Percentiles rank a stretch among this genome's conserved stretches.
Evolutionary conservation across 768 basidiomycete genomes (phyloP).

Genomic region (Tulasnella sp.): DNA sequence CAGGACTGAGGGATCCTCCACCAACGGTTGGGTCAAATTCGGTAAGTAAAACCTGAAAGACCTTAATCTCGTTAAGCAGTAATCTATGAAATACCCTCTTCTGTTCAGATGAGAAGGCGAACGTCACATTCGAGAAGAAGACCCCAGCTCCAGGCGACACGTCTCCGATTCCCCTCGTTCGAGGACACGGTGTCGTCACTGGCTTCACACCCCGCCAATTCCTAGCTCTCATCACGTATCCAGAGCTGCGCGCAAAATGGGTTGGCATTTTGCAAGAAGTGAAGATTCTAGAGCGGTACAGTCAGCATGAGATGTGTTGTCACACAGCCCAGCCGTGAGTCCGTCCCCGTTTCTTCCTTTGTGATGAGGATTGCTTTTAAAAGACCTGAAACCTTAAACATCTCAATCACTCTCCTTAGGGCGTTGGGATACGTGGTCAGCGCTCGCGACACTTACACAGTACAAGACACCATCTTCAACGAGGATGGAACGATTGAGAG

Average conservation of each 20-base stretch:
- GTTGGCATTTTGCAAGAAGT: background rate
- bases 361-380: background rate
- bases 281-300: background rate
- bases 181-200: conserved; percentile 12
- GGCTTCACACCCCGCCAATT: conserved; percentile 13
- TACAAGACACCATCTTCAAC: conserved; percentile 1
- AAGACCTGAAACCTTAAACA: no score
- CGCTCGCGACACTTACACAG: conserved; percentile 15
- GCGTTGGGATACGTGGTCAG: conserved; percentile 9
- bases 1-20: conserved; percentile 16
- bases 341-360: no score
- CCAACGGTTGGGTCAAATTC: conserved; percentile 15
- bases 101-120: conserved; percentile 6
- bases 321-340: conserved; percentile 14
- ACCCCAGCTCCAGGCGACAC: conserved; percentile 8
- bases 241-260: background rate
- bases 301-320: background rate
- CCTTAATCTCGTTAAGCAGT: background rate
- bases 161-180: conserved; percentile 13
- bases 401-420: background rate
- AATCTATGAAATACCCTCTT: background rate
- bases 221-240: background rate
- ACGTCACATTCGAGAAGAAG: conserved; percentile 17
- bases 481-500: conserved; percentile 13
- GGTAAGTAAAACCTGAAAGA: background rate